Evolutionary conservation across 129 eudicot species (phyloP), one percentile per base, ranked within the genome.

Genomic region (Lactuca sativa): DNA sequence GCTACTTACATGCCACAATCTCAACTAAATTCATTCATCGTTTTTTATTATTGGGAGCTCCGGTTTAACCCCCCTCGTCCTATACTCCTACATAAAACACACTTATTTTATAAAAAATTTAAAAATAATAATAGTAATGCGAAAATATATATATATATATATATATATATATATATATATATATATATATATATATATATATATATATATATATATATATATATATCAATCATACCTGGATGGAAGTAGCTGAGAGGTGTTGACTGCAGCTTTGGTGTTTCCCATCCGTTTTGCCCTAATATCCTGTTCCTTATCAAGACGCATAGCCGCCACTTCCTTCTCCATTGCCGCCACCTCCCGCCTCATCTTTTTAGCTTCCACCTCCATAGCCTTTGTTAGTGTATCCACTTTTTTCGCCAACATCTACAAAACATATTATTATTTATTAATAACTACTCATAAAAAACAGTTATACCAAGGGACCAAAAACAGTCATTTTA

Each of bases 351-450:
- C 90, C 41, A 88, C 96, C 67, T 91, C 96, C 64, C 97, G 80
- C 81, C 97, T 88, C 96, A 88, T 88, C 81, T 86, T 91, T 66
- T 88, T 91, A 32, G 93, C 93, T 75, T 91, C 97, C 36, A 91
- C 96, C 84, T 91, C 97, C 96, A 88, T 84, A 11, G 96, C 97
- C 77, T 91, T 91, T 4, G 97, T 88, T 80, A 91, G 74, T 11
- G 97, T 91, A 56, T 91, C 97, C 56, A 91, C 97, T 82, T 88
- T 91, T 93, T 86, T 91, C 62, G 96, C 86, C 59, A 91, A 74
- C 93, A 91, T 91, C 97, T 91, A 80, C 55, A 69, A 51, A 53
- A 59, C 59, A 18, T 47, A 64, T 30, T 65, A 14, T 6, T 43
- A 41, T 2, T 41, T 44, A 18, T 18, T 18, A 18, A 18, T 18